phyloP scores from a whole-genome alignment of 1,139 yeast genomes.

The Pichia terricola region DNA sequence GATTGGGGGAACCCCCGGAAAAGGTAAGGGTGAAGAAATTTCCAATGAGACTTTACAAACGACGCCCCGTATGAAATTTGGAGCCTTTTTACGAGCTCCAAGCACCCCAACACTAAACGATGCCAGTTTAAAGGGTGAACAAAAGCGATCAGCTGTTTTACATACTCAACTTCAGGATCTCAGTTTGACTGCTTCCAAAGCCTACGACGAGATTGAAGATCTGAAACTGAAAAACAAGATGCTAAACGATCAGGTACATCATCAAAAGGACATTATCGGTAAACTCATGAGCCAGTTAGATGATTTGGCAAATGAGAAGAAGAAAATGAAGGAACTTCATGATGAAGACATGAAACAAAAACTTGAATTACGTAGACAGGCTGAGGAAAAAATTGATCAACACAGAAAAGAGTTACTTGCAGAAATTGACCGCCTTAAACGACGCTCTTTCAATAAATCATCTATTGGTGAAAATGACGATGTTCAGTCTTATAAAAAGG shows the following conservation, averaged over 20 bases:
- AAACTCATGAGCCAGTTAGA: conserved; percentile 12
- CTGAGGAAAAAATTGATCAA: not conserved
- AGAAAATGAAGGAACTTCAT: conserved; percentile 3
- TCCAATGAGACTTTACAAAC: not conserved
- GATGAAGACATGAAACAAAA: conserved; percentile 4
- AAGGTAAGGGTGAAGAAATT: not conserved
- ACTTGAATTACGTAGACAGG: not conserved
- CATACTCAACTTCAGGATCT: conserved; percentile 16
- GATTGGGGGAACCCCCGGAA: not conserved
- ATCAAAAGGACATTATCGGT: conserved; percentile 16
- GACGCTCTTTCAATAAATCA: no score
- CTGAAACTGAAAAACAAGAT: conserved; percentile 9
- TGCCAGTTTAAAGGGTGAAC: conserved; percentile 24
- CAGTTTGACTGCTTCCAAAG: conserved; percentile 16
- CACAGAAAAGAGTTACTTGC: conserved; percentile 1
- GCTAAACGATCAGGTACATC: conserved; percentile 16
- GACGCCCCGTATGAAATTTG: no score
- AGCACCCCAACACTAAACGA: conserved; percentile 15
- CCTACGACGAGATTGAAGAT: conserved; percentile 17
- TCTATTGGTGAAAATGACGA: not conserved
- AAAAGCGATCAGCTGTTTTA: conserved; percentile 17
- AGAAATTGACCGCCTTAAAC: no score
- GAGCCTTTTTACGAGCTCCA: conserved; percentile 3
- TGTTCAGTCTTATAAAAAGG: no score
- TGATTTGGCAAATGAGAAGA: conserved; percentile 5